phyloP scores from a whole-genome alignment of 805 yeast species.

The Starmerella sp. region DNA sequence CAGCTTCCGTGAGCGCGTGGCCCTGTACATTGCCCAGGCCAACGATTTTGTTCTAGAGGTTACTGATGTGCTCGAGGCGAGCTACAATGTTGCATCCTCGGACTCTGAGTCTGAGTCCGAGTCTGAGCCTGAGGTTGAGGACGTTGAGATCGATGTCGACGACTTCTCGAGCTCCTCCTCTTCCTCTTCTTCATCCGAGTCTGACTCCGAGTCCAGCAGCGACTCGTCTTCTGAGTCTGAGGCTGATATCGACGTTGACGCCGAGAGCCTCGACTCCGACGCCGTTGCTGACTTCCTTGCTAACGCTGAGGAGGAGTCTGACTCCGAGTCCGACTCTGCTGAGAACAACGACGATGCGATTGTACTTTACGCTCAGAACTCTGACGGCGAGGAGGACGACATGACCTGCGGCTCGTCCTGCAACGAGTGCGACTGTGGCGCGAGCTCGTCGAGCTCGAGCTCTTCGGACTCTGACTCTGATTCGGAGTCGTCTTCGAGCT shows the following conservation, averaged over 20 bases:
- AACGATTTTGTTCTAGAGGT: slow-evolving; percentile 20
- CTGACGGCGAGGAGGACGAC: slow-evolving; percentile 14
- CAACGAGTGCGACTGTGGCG: slow-evolving; percentile 9
- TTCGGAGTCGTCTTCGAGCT: slow-evolving; percentile 15
- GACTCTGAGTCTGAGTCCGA: slow-evolving; percentile 12
- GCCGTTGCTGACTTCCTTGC: slow-evolving; percentile 21
- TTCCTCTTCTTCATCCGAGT: slow-evolving; percentile 4
- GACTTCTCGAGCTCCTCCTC: slow-evolving; percentile 7
- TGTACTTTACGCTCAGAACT: slow-evolving; percentile 13
- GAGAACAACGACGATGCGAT: slow-evolving; percentile 3
- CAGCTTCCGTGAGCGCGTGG: slow-evolving; percentile 24
- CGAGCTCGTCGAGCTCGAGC: slow-evolving; percentile 7
- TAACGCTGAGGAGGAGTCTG: slow-evolving; percentile 16
- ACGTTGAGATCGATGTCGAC: slow-evolving; percentile 7
- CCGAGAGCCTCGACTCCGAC: slow-evolving; percentile 21
- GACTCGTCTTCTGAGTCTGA: slow-evolving; percentile 4
- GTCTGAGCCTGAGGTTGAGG: slow-evolving; percentile 11
- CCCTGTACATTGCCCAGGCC: slow-evolving; percentile 23
- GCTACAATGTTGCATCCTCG: slow-evolving; percentile 16
- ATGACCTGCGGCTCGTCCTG: slow-evolving; percentile 7
- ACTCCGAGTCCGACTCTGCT: slow-evolving; percentile 13
- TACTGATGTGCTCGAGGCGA: slow-evolving; percentile 22
- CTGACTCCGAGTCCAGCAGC: slow-evolving; percentile 4
- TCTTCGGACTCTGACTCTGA: slow-evolving; percentile 19
- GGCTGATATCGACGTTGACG: slow-evolving; percentile 17